Percentiles rank a stretch among this genome's conserved stretches.
Evolutionary conservation across 2,329 filamentous ascomycete species (phyloP).

Genomic region (Fonsecaea monophora): DNA sequence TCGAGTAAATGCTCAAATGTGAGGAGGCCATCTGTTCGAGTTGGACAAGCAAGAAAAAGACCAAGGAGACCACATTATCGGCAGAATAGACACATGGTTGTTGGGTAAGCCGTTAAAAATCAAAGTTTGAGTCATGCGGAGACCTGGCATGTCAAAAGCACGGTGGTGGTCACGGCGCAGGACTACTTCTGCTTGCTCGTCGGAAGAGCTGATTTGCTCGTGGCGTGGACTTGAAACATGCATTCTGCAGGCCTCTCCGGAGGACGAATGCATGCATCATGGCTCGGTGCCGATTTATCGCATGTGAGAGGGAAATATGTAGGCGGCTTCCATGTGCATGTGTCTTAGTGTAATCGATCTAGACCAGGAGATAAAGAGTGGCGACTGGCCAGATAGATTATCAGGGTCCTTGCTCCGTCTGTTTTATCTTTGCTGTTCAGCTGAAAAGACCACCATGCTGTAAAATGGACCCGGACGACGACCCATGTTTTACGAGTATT

Average conservation of each 20-base stretch:
- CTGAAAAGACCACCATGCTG: background rate
- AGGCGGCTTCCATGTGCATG: slow-evolving; percentile 22
- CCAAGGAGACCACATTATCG: slow-evolving; percentile 10
- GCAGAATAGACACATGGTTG: slow-evolving; percentile 7
- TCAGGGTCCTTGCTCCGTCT: background rate
- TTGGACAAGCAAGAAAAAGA: slow-evolving; percentile 4
- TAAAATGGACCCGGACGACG: background rate
- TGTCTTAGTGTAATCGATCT: slow-evolving; percentile 26
- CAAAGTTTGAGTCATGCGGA: slow-evolving; percentile 30
- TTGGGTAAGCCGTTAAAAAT: slow-evolving; percentile 11
- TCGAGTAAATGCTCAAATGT: slow-evolving; percentile 3
- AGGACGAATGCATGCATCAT: slow-evolving; percentile 21
- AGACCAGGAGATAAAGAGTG: background rate
- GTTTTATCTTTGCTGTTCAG: background rate
- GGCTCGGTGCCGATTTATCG: slow-evolving; percentile 20
- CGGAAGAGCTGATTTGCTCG: slow-evolving; percentile 11
- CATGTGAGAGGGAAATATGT: slow-evolving; percentile 28
- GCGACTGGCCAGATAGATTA: slow-evolving; percentile 1
- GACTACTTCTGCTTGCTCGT: slow-evolving; percentile 12
- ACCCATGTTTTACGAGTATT: background rate
- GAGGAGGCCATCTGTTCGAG: background rate
- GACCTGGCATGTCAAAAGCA: slow-evolving; percentile 21
- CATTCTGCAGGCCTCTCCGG: slow-evolving; percentile 19
- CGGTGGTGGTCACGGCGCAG: slow-evolving; percentile 1
- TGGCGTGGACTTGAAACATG: slow-evolving; percentile 28